These are phyloP conservation scores for Debaryomycetaceae sp. DNA, from an alignment of 1,139 yeast genomes.

Conservation along the genomic window DNA sequence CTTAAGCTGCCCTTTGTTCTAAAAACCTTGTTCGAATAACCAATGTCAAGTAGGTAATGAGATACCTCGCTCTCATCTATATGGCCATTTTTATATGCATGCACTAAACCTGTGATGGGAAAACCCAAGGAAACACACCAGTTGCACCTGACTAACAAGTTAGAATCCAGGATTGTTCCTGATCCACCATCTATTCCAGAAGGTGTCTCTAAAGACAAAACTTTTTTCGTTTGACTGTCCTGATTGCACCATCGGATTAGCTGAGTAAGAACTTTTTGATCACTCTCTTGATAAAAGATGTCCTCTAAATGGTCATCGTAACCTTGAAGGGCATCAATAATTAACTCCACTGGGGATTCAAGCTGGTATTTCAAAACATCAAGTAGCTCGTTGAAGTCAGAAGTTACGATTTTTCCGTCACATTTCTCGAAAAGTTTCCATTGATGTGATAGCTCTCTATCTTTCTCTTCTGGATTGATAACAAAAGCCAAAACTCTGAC, in stretches of 20 bases:
- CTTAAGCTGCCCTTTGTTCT: slow-evolving; percentile 37
- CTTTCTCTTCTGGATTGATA: slow-evolving; percentile 31
- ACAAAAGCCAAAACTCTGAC: slow-evolving; percentile 62
- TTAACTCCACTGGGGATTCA: slow-evolving; percentile 74
- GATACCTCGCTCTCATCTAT: slow-evolving; percentile 35
- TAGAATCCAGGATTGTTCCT: slow-evolving; percentile 46
- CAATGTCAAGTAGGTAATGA: slow-evolving; percentile 71
- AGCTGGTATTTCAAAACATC: slow-evolving; percentile 39
- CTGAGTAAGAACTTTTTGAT: slow-evolving; percentile 39
- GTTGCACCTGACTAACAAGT: slow-evolving; percentile 32
- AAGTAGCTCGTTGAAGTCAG: slow-evolving; percentile 30
- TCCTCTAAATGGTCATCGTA: slow-evolving; percentile 66
- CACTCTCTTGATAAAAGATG: slow-evolving; percentile 37
- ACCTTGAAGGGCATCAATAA: slow-evolving; percentile 82
- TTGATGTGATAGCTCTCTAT: slow-evolving; percentile 36
- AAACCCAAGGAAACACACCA: slow-evolving; percentile 72
- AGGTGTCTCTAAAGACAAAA: slow-evolving; percentile 76
- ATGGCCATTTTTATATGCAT: slow-evolving; percentile 52
- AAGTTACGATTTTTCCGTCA: slow-evolving; percentile 41
- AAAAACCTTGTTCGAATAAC: slow-evolving; percentile 57
- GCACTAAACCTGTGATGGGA: slow-evolving; percentile 64
- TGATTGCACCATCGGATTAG: slow-evolving; percentile 69
- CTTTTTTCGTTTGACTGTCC: slow-evolving; percentile 42
- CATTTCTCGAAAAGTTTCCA: slow-evolving; percentile 50
- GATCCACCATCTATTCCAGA: slow-evolving; percentile 85